These are phyloP conservation scores for Metschnikowia orientalis DNA, from an alignment of 805 yeast genomes.

Conservation along the genomic window DNA sequence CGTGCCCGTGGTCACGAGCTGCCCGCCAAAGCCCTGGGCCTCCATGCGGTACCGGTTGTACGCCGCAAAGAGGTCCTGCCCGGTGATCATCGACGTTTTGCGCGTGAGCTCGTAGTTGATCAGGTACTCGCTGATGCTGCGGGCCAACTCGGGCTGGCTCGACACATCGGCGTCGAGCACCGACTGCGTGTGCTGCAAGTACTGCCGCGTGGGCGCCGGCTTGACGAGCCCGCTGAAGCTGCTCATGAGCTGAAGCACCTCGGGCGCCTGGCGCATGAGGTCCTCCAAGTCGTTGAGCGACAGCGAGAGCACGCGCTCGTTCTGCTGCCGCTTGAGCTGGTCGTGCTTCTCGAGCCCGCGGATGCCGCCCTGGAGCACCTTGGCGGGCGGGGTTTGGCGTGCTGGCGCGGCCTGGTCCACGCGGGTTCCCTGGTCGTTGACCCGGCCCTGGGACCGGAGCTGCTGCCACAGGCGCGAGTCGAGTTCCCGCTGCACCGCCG, in stretches of 20 bases:
- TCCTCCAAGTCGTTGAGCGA: slow-evolving; percentile 76
- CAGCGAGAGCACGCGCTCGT: slow-evolving; percentile 55
- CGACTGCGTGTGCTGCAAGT: slow-evolving; percentile 1
- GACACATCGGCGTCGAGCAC: slow-evolving; percentile 35
- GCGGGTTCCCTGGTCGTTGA: slow-evolving; percentile 21
- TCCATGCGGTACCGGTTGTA: slow-evolving; percentile 34
- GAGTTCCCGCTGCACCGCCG: slow-evolving; percentile 38
- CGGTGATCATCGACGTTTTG: slow-evolving; percentile 35
- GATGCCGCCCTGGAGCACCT: slow-evolving; percentile 50
- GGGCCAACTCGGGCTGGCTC: slow-evolving; percentile 56
- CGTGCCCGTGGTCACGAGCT: slow-evolving; percentile 67
- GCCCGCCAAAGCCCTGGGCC: slow-evolving; percentile 49
- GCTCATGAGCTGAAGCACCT: slow-evolving; percentile 48
- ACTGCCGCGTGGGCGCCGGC: slow-evolving; percentile 3
- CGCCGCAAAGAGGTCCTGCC: slow-evolving; percentile 40
- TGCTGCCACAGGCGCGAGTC: slow-evolving; percentile 49
- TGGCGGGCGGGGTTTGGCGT: slow-evolving; percentile 6
- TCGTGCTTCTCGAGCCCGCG: slow-evolving; percentile 61
- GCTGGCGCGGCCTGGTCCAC: slow-evolving; percentile 2
- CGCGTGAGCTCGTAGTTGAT: slow-evolving; percentile 26
- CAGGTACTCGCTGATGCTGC: slow-evolving; percentile 75
- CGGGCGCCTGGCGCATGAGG: slow-evolving; percentile 72
- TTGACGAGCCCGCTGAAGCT: slow-evolving; percentile 14
- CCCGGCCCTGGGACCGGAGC: slow-evolving; percentile 27
- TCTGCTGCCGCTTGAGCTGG: slow-evolving; percentile 50